Evolutionary conservation across 192 early-diverging fungal genomes (phyloP), one percentile per base, ranked within the genome.

Genomic region (Coemansia sp.): DNA sequence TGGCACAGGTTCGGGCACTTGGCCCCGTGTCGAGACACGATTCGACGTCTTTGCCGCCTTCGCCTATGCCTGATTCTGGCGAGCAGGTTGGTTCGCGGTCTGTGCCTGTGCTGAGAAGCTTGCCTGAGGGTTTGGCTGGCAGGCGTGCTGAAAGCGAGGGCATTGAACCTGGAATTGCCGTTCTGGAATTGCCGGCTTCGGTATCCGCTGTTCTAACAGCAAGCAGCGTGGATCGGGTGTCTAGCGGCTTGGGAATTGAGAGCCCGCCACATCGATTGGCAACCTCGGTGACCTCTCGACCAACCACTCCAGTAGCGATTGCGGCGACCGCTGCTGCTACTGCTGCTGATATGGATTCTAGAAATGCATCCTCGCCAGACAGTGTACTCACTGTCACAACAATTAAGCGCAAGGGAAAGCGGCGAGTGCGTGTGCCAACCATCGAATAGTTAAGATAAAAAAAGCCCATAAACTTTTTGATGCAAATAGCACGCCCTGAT

Each of bases 341-440:
- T 34, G 34, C 6, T 25, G 51, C 51, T 31, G 51, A 10, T 21
- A 19, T 48, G 46, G 19, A 48, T 21, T 7, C 46, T 19, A 55
- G 51, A 25, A 25, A 55, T 4, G n/a, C 50, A 21, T 48, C 67
- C 27, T 34, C 14, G 2, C 19, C 57, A 15, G 58, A 61, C 6
- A 19, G 39, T 2, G 36, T 57, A 4, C 19, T 50, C 2, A 23
- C 48, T 36, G 51, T 72, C 4, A 45, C 61, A 44, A 70, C 62
- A 4, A 64, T 81, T 12, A 81, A 81, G 70, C 78, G 78, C 59
- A 76, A 75, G 55, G 78, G 78, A n/a, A 81, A 81, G 66, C 78
- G 78, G 70, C 74, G 73, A 73, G 78, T 81, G 12, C 78, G 78
- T 27, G 64, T 76, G 53, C 70, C 78, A 36, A 81, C 58, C 7